These are phyloP conservation scores for Neurospora sp. DNA, from an alignment of 495 filamentous ascomycete genomes.

Conservation along the genomic window DNA sequence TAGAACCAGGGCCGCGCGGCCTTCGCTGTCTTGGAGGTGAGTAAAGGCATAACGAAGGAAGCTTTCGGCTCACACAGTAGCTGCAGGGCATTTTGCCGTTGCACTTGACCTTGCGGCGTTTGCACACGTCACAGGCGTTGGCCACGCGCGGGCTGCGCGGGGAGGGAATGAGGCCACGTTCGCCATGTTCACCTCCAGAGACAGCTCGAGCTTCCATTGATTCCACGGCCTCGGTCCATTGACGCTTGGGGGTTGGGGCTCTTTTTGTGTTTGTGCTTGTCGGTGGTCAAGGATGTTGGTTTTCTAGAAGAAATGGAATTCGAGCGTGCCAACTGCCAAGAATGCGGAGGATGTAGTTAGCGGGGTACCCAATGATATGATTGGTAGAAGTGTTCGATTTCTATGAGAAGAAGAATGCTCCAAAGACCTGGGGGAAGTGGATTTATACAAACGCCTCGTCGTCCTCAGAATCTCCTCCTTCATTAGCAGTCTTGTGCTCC, in stretches of 20 bases:
- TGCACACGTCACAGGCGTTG: constrained; percentile 37
- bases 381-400: no score
- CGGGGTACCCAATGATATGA: no score
- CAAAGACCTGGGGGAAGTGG: no score
- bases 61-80: constrained; percentile 21
- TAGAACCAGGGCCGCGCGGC: no score
- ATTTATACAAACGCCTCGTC: no score
- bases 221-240: not conserved
- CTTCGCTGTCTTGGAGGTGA: not conserved
- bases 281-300: not conserved
- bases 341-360: not conserved
- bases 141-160: constrained; percentile 23
- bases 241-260: not conserved
- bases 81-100: constrained; percentile 26
- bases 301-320: not conserved
- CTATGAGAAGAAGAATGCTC: no score
- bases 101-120: constrained; percentile 35
- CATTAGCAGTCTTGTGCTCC: no score
- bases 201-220: not conserved
- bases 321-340: not conserved
- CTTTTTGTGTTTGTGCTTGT: not conserved
- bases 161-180: not conserved
- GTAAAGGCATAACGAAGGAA: constrained; percentile 19
- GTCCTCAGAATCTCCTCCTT: no score
- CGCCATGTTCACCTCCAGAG: not conserved